Conservation (phyloP, 495 filamentous ascomycete species). For the Chaetomium tenue region DNA sequence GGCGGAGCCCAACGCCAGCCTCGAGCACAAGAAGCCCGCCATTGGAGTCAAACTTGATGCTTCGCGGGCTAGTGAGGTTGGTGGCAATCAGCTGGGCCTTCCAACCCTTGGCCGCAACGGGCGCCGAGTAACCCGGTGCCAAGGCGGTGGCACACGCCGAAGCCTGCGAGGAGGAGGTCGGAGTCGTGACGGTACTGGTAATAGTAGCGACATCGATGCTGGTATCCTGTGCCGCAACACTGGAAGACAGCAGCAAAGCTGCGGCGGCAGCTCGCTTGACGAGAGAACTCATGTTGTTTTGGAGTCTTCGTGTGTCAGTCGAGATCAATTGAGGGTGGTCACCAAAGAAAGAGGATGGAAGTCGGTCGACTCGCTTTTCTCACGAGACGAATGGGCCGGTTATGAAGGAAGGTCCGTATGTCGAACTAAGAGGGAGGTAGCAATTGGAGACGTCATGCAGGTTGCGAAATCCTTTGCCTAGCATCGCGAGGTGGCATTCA, state of each 20-base stretch:
- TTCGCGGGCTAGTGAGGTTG: constrained; percentile 54
- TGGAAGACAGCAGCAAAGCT: constrained; percentile 11
- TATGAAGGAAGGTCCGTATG: neutral
- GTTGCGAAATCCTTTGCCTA: neutral
- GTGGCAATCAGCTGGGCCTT: constrained; percentile 54
- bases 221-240: constrained; percentile 3
- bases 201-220: neutral
- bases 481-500: neutral
- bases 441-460: neutral
- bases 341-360: neutral
- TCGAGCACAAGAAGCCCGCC: constrained; percentile 65
- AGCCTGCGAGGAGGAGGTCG: neutral
- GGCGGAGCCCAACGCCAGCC: constrained; percentile 52
- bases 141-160: constrained; percentile 31
- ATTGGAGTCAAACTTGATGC: constrained; percentile 57
- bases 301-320: neutral
- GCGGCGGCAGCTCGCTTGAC: constrained; percentile 8
- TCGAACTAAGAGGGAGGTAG: neutral
- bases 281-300: constrained; percentile 12
- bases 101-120: constrained; percentile 58
- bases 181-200: neutral
- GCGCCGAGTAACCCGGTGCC: constrained; percentile 34
- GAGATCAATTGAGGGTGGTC: neutral
- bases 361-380: neutral
- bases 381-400: neutral